A percentile compares a stretch with the other conserved stretches of the same genome.
Conservation (phyloP, 257 asterid genomes). For the Schizonepeta tenuifolia region DNA sequence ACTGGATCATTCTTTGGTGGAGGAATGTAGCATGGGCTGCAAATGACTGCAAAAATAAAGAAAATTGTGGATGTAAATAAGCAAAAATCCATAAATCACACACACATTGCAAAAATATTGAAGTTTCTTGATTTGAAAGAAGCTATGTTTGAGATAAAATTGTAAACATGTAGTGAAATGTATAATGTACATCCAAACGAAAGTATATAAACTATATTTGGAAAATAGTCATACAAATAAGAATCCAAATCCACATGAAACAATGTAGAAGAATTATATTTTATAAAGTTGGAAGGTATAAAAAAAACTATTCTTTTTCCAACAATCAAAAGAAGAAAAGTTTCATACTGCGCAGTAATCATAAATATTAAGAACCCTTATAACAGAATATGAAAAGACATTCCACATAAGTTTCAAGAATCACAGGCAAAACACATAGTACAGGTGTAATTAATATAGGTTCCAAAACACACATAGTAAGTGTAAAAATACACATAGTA, state of each 20-base stretch:
- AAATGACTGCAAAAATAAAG: conserved; percentile 42
- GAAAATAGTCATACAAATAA: neutral
- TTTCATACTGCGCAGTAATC: no score
- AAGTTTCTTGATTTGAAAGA: neutral
- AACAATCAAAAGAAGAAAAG: no score
- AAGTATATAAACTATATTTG: no score
- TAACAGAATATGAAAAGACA: conserved; percentile 29
- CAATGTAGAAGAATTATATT: neutral
- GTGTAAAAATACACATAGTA: neutral
- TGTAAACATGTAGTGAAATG: no score
- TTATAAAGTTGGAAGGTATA: no score
- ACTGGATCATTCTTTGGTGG: conserved; percentile 42
- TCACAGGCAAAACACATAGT: neutral
- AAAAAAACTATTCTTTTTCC: no score
- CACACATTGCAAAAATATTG: no score
- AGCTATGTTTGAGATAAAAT: neutral
- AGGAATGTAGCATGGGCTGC: conserved; percentile 63
- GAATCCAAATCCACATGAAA: neutral
- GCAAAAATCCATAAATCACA: no score
- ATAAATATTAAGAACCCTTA: conserved; percentile 10
- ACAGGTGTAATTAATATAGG: neutral
- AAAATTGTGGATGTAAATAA: neutral
- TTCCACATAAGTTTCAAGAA: neutral
- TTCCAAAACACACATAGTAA: neutral
- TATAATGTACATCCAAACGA: no score